Base-by-base conservation (phyloP, 2,329 filamentous ascomycete genomes). In the Pyrenochaeta sp. region DNA sequence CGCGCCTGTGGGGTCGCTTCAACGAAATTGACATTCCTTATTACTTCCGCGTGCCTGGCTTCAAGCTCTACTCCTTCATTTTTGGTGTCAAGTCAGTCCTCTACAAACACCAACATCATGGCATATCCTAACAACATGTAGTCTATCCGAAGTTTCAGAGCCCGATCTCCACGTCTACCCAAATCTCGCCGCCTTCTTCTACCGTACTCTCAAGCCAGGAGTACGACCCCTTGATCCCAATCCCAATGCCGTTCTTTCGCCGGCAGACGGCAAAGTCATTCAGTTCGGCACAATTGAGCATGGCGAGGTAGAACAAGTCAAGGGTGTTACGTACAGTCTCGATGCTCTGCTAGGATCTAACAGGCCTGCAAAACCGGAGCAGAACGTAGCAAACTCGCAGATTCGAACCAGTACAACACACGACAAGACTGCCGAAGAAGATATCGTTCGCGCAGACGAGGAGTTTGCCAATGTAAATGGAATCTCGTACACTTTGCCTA, bases 231-330 rank as follows among this genome's bases (percentile, higher is more conserved):
- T 99, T 12, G 92, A 98, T 69, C 86, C 91, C 1, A 87, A 94
- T 63, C 85, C 86, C 1, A 89, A 90, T 68, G 90, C 92, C 9
- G 79, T 99, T 4, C 80, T 98, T 7, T 95, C 92, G 0, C 96
- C 95, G 1, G 87, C 95, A 4, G 95, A 99, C 74, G 95, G 95
- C 41, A 90, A 90, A 60, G 85, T 99, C 40, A 85, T 99, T 21
- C 94, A 98, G 68, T 97, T 92, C 66, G 95, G 95, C 10, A 88
- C 87, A 65, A 97, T 99, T 51, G 90, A 96, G 68, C 87, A 93
- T 67, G 93, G 94, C 42, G 92, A 97, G 70, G 96, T 99, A 37
- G 95, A 99, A 75, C 95, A 99, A 78, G 94, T 99, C 60, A 99
- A 99, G 78, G 95, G 95, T 55, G 95, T 99, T 83, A 99, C 95